A percentile compares a stretch with the other conserved stretches of the same genome.
phyloP scores from a whole-genome alignment of 305 asterid genomes.

The Fraxinus dipetala region DNA sequence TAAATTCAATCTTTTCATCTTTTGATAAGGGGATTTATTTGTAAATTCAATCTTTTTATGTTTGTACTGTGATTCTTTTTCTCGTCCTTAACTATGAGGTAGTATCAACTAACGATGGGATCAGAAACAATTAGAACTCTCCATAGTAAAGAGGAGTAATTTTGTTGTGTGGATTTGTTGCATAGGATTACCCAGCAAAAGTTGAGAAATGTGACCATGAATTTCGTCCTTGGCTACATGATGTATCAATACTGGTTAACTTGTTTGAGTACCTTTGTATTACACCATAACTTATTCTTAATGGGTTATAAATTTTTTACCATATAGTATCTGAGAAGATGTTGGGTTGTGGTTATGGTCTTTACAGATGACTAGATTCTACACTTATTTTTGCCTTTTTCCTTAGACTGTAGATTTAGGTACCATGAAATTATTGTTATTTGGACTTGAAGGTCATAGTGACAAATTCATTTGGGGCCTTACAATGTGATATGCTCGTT shows the following conservation, averaged over 20 bases:
- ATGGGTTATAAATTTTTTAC: neutral
- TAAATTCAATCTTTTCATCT: neutral
- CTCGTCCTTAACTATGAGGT: constrained; percentile 15
- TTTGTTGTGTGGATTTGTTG: neutral
- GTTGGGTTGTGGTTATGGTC: constrained; percentile 6
- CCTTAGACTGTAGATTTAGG: constrained; percentile 12
- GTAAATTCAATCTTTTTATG: neutral
- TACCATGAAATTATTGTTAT: constrained; percentile 12
- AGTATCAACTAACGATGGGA: constrained; percentile 7
- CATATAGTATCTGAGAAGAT: neutral
- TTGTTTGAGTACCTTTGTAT: neutral
- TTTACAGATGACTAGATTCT: constrained; percentile 15
- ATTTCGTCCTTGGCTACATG: neutral
- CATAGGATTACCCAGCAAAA: constrained; percentile 4
- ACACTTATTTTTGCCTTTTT: neutral
- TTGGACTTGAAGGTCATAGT: constrained; percentile 15
- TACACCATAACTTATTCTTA: neutral
- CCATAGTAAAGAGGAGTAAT: neutral
- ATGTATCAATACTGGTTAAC: constrained; percentile 1
- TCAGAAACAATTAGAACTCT: neutral
- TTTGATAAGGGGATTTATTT: constrained; percentile 3
- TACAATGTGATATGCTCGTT: neutral
- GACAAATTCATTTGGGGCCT: constrained; percentile 9
- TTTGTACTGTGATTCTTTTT: neutral
- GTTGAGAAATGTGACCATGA: neutral